A percentile compares a stretch with the other conserved stretches of the same genome.
Evolutionary conservation across 2,329 filamentous ascomycete species (phyloP).

Genomic region (Apiospora kogelbergensis): DNA sequence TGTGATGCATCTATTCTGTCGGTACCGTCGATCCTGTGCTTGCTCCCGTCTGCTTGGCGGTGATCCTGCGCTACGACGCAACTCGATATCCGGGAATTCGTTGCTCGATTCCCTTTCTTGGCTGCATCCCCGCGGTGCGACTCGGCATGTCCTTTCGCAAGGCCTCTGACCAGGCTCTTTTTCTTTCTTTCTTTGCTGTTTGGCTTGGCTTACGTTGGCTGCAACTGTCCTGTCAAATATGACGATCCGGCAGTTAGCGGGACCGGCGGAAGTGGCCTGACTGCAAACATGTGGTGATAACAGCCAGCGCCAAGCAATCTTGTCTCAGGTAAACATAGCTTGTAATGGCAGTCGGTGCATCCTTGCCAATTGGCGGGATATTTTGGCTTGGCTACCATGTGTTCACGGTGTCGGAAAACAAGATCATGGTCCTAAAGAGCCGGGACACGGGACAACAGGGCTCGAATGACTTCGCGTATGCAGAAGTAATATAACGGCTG

Average conservation of each 20-base stretch:
- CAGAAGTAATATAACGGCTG: no score
- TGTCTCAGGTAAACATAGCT: neutral
- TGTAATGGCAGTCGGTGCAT: neutral
- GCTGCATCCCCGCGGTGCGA: neutral
- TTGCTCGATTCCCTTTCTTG: neutral
- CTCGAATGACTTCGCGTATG: no score
- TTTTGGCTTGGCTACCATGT: neutral
- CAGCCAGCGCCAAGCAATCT: neutral
- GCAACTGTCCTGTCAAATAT: neutral
- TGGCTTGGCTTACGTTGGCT: neutral
- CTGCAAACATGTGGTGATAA: neutral
- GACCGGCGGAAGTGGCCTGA: neutral
- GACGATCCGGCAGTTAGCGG: neutral
- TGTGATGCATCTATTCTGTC: neutral
- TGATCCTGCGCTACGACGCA: neutral
- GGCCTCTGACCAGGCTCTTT: neutral
- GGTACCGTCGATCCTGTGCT: conserved; percentile 4
- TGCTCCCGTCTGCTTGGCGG: neutral
- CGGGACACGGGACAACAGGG: neutral
- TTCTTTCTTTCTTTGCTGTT: neutral
- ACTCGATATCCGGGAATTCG: neutral
- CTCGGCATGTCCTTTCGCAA: neutral
- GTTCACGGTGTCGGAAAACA: neutral
- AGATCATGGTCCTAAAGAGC: neutral
- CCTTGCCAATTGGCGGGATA: neutral